Percentiles rank a stretch among this genome's conserved stretches.
These are phyloP conservation scores for Reticulascus tulasneorum DNA, from an alignment of 2,329 filamentous ascomycete species.

Conservation along the genomic window DNA sequence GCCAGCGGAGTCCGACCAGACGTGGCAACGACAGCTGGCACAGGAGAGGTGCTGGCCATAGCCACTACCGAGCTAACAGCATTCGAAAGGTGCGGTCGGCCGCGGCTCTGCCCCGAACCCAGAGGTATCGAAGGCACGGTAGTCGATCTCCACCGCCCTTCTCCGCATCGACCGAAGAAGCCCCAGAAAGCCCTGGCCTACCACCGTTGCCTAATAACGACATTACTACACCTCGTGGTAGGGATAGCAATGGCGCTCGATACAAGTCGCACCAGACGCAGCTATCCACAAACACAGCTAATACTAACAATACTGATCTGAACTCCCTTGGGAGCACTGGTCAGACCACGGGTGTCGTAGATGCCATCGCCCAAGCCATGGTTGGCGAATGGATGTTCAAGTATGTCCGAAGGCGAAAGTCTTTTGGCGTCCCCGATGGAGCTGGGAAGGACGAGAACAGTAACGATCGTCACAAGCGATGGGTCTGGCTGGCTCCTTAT, in stretches of 20 bases:
- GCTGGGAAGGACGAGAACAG: constrained; percentile 63
- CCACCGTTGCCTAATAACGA: constrained; percentile 72
- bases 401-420: constrained; percentile 81
- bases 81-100: constrained; percentile 85
- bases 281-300: constrained; percentile 56
- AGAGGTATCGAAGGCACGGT: constrained; percentile 43
- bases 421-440: constrained; percentile 74
- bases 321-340: constrained; percentile 38
- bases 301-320: constrained; percentile 39
- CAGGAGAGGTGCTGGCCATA: constrained; percentile 44
- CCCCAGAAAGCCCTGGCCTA: constrained; percentile 65
- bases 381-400: constrained; percentile 97
- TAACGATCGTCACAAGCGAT: constrained; percentile 84
- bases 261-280: constrained; percentile 52
- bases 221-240: constrained; percentile 55
- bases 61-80: constrained; percentile 54
- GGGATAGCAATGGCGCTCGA: constrained; percentile 26
- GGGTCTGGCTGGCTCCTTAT: constrained; percentile 98
- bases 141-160: constrained; percentile 63
- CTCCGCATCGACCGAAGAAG: constrained; percentile 63
- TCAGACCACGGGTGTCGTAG: constrained; percentile 78
- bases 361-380: constrained; percentile 97
- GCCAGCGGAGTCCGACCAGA: constrained; percentile 71
- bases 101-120: constrained; percentile 60
- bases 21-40: constrained; percentile 52